phyloP scores from a whole-genome alignment of 768 basidiomycete species.

The Russula sp. region DNA sequence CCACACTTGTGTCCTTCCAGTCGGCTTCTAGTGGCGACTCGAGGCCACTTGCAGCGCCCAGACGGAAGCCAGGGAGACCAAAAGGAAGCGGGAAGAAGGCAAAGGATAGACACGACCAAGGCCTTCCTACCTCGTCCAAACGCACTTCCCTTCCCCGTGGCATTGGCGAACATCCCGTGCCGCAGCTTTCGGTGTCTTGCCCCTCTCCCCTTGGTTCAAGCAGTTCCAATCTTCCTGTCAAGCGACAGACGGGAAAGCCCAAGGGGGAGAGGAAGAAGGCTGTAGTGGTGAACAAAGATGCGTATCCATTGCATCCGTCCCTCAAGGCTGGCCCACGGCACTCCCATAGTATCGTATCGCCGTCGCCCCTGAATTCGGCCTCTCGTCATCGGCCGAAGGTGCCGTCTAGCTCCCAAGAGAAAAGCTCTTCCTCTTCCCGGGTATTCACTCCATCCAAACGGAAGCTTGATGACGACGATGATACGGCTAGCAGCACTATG shows the following conservation, averaged over 20 bases:
- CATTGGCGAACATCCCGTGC: neutral
- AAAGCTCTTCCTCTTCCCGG: neutral
- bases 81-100: conserved; percentile 26
- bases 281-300: neutral
- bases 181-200: neutral
- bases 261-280: neutral
- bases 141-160: neutral
- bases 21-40: neutral
- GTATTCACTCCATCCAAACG: conserved; percentile 11
- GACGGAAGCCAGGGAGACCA: conserved; percentile 23
- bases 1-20: neutral
- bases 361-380: neutral
- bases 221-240: neutral
- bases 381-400: neutral
- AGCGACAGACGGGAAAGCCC: neutral
- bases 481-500: conserved; percentile 5
- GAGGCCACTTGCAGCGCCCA: neutral
- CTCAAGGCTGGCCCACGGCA: neutral
- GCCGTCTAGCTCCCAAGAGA: neutral
- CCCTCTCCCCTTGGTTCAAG: neutral
- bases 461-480: conserved; percentile 11
- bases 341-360: neutral
- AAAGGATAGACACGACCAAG: conserved; percentile 17
- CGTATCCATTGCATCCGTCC: neutral
- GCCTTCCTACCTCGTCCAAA: neutral